These are phyloP conservation scores for Trichosporon faecale DNA, from an alignment of 1,284 basidiomycete genomes.

Conservation along the genomic window DNA sequence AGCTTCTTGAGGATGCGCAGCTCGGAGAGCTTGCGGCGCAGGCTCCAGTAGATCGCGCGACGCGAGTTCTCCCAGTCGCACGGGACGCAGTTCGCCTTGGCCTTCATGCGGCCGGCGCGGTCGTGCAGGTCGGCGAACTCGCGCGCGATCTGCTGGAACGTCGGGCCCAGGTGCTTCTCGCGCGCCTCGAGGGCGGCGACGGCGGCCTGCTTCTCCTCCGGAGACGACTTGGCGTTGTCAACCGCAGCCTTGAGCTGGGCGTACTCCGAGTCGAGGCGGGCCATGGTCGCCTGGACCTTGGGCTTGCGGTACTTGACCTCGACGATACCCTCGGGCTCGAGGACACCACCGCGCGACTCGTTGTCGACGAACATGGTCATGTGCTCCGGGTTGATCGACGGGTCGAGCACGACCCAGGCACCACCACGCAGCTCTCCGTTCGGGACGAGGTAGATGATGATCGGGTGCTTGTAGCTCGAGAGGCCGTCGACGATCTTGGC, in stretches of 20 bases:
- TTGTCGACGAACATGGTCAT: constrained; percentile 99
- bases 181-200: constrained; percentile 68
- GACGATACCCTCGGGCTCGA: constrained; percentile 96
- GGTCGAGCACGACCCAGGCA: constrained; percentile 98
- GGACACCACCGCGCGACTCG: constrained; percentile 91
- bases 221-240: constrained; percentile 66
- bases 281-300: constrained; percentile 87
- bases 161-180: constrained; percentile 79
- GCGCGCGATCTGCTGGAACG: constrained; percentile 89
- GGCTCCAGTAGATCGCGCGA: constrained; percentile 92
- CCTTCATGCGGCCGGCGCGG: constrained; percentile 94
- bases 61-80: constrained; percentile 85
- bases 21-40: constrained; percentile 61
- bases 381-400: constrained; percentile 90
- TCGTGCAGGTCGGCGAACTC: constrained; percentile 94
- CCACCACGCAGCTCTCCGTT: constrained; percentile 98
- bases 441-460: constrained; percentile 97
- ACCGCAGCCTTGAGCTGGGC: constrained; percentile 75
- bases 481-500: constrained; percentile 98
- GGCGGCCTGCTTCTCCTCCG: constrained; percentile 70
- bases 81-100: constrained; percentile 85
- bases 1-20: constrained; percentile 53
- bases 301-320: constrained; percentile 81
- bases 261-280: constrained; percentile 83
- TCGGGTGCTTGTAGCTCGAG: constrained; percentile 95